Evolutionary conservation across 192 early-diverging fungal genomes (phyloP), one percentile per base, ranked within the genome.

Genomic region (Radiomyces spectabilis): DNA sequence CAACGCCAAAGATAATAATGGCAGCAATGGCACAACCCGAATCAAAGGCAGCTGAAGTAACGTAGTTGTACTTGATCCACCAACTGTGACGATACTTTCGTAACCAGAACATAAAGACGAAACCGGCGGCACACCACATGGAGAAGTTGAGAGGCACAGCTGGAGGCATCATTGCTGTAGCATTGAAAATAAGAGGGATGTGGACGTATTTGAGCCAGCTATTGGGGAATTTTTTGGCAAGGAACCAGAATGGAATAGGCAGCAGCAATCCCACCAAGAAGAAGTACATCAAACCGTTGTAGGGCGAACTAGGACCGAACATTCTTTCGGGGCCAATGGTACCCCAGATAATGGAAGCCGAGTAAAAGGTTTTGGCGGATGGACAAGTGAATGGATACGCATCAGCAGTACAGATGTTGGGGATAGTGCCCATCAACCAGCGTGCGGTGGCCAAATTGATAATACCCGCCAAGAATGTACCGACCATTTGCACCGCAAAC

Each of bases 341-440:
- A n/a, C 88, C 88, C 86, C 86, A 91, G 41, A 91, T 82, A 37
- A 79, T 64, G n/a, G 74, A 83, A 29, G 78, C 82, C 39, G 74
- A 77, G 73, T 75, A 80, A 55, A 89, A 91, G 21, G 74, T 75
- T 6, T 55, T 55, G 42, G 75, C 73, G 26, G 49, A 59, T 46
- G 67, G 68, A 51, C 78, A 78, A 35, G 72, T 73, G 51, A 71
- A 80, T 2, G 78, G 66, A 51, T 50, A 59, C 0, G 59, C 78
- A 0, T 15, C 55, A 0, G 31, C 21, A 8, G 67, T 75, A 58
- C 78, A 80, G 22, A 75, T 56, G 39, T 64, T 49, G 8, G 55
- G 52, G n/a, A 68, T 61, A 25, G 67, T 65, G 41, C 63, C 68
- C 61, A 81, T 47, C 33, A 78, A 45, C 68, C 68, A 71, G 10